Evolutionary conservation across 257 asterid species (phyloP).

Genomic region (Jasminum sambac): DNA sequence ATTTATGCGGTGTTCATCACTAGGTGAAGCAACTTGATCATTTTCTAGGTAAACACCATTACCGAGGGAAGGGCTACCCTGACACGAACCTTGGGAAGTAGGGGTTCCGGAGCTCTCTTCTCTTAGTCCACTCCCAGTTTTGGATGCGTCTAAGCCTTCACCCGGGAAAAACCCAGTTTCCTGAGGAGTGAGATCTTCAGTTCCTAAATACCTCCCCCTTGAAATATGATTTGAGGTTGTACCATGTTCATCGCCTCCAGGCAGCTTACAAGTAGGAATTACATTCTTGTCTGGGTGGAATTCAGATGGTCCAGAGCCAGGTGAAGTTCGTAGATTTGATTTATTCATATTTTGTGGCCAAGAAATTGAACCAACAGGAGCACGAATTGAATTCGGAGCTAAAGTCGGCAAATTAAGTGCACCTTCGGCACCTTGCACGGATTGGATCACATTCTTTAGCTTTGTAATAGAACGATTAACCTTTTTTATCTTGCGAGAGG

Average conservation of each 20-base stretch:
- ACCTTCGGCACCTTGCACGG: slow-evolving; percentile 49
- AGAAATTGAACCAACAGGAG: slow-evolving; percentile 43
- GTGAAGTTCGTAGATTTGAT: slow-evolving; percentile 44
- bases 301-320: slow-evolving; percentile 44
- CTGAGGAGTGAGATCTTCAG: slow-evolving; percentile 30
- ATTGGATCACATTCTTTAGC: slow-evolving; percentile 45
- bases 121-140: slow-evolving; percentile 69
- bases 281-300: slow-evolving; percentile 52
- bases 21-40: slow-evolving; percentile 47
- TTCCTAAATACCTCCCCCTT: slow-evolving; percentile 21
- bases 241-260: slow-evolving; percentile 38
- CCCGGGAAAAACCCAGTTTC: slow-evolving; percentile 22
- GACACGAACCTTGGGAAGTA: slow-evolving; percentile 79
- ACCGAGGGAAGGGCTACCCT: slow-evolving; percentile 54
- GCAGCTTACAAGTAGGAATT: slow-evolving; percentile 23
- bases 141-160: slow-evolving; percentile 50
- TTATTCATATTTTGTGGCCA: slow-evolving; percentile 60
- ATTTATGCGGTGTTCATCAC: slow-evolving; percentile 36
- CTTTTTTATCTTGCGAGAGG: slow-evolving; percentile 60
- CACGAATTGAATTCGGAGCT: slow-evolving; percentile 41
- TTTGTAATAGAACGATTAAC: slow-evolving; percentile 47
- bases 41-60: slow-evolving; percentile 48
- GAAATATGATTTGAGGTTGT: slow-evolving; percentile 33
- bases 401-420: slow-evolving; percentile 41
- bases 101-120: slow-evolving; percentile 82